Percentiles rank a stretch among this genome's conserved stretches.
phyloP scores from a whole-genome alignment of 2,329 filamentous ascomycete genomes.

The Fusarium newnesense region DNA sequence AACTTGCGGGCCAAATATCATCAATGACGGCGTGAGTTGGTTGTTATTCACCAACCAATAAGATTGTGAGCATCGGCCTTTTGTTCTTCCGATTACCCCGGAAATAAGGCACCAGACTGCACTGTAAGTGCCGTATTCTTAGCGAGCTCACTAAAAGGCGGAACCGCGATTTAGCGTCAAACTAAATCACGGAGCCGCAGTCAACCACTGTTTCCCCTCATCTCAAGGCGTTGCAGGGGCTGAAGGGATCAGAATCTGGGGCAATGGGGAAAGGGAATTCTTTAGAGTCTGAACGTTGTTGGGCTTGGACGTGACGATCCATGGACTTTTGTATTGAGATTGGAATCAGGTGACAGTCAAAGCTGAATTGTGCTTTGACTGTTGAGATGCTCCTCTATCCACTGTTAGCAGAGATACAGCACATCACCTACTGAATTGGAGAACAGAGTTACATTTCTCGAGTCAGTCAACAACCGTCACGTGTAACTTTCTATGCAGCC shows the following conservation, averaged over 20 bases:
- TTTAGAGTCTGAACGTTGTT: neutral
- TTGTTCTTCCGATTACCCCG: slow-evolving; percentile 12
- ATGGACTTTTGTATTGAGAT: neutral
- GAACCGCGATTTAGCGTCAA: slow-evolving; percentile 43
- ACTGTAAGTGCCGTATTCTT: neutral
- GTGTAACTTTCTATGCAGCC: neutral
- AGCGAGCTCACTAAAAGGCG: slow-evolving; percentile 32
- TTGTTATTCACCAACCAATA: neutral
- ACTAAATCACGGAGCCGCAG: slow-evolving; percentile 41
- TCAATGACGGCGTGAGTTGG: slow-evolving; percentile 30
- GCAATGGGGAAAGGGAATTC: slow-evolving; percentile 12
- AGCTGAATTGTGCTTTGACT: neutral
- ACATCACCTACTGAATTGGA: neutral
- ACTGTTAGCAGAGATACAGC: neutral
- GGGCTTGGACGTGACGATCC: neutral
- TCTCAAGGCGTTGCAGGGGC: slow-evolving; percentile 13
- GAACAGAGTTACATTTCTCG: slow-evolving; percentile 1
- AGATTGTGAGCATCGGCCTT: neutral
- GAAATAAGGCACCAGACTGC: neutral
- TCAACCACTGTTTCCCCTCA: slow-evolving; percentile 33
- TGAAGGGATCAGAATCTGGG: slow-evolving; percentile 7
- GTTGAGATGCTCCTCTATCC: neutral
- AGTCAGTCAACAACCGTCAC: neutral
- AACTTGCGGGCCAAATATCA: slow-evolving; percentile 5
- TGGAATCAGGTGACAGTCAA: neutral